Percentiles rank a stretch among this genome's conserved stretches.
Evolutionary conservation across 2,329 filamentous ascomycete genomes (phyloP).

Genomic region (Trichoderma sp.): DNA sequence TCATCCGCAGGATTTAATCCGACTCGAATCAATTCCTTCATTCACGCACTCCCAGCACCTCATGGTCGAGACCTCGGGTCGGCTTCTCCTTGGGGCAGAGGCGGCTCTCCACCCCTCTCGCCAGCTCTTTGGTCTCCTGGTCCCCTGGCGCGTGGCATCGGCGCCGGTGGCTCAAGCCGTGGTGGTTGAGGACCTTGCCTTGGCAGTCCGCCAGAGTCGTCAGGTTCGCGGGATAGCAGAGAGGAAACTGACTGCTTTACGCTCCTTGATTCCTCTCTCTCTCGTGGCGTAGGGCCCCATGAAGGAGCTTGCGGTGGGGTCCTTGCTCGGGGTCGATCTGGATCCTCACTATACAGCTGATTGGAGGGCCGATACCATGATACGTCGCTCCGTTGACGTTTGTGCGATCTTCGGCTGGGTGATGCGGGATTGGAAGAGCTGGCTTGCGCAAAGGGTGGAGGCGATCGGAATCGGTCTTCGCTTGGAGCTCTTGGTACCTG

Average conservation of each 20-base stretch:
- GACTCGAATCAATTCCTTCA: conserved; percentile 21
- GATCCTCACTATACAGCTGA: conserved; percentile 30
- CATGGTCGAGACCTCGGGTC: conserved; percentile 20
- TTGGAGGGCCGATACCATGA: conserved; percentile 39
- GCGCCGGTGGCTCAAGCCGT: conserved; percentile 19
- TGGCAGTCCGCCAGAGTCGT: conserved; percentile 1
- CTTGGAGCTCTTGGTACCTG: conserved; percentile 34
- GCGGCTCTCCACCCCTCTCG: conserved; percentile 13
- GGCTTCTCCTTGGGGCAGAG: conserved; percentile 6
- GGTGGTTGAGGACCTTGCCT: conserved; percentile 17
- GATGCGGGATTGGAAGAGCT: conserved; percentile 32
- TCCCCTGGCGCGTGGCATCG: conserved; percentile 17
- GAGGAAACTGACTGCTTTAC: conserved; percentile 41
- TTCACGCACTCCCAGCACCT: background rate
- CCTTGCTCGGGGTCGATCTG: conserved; percentile 27
- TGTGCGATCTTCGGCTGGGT: conserved; percentile 36
- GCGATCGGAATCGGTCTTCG: conserved; percentile 39
- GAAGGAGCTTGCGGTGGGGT: conserved; percentile 28
- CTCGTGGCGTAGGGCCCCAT: conserved; percentile 29
- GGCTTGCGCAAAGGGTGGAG: conserved; percentile 36
- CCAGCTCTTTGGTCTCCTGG: conserved; percentile 7
- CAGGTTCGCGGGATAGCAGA: conserved; percentile 34
- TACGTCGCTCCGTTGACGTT: conserved; percentile 43
- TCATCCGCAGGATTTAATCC: background rate
- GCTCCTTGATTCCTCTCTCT: conserved; percentile 35